Evolutionary conservation across 306 rosid genomes (phyloP).

Genomic region (Medicago ruthenica): DNA sequence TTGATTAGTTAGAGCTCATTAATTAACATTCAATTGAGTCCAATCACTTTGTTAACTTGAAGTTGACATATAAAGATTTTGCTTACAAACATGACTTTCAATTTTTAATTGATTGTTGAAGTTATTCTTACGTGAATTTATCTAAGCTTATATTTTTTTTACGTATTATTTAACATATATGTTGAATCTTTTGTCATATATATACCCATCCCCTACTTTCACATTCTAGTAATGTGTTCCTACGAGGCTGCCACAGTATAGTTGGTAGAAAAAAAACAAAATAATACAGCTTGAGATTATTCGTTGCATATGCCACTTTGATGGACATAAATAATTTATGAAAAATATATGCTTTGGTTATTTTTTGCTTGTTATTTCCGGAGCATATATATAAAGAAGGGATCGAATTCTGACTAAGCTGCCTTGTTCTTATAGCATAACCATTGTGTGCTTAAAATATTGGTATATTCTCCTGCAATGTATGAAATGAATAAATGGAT

Average conservation of each 20-base stretch:
- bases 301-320: slow-evolving; percentile 22
- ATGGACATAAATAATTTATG: background rate
- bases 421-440: slow-evolving; percentile 4
- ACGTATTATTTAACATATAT: too few species aligned
- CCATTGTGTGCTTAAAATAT: background rate
- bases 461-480: background rate
- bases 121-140: too few species aligned
- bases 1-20: too few species aligned
- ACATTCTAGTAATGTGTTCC: slow-evolving; percentile 43
- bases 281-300: slow-evolving; percentile 34
- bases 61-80: too few species aligned
- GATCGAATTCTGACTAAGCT: background rate
- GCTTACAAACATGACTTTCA: too few species aligned
- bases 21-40: too few species aligned
- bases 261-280: background rate
- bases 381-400: background rate
- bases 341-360: background rate
- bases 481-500: background rate
- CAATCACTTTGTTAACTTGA: too few species aligned
- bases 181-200: too few species aligned
- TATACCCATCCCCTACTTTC: background rate
- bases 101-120: too few species aligned
- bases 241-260: slow-evolving; percentile 55
- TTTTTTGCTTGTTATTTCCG: background rate
- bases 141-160: too few species aligned